phyloP scores from a whole-genome alignment of 1,139 yeast genomes.

The Kluyveromyces marxianus region DNA sequence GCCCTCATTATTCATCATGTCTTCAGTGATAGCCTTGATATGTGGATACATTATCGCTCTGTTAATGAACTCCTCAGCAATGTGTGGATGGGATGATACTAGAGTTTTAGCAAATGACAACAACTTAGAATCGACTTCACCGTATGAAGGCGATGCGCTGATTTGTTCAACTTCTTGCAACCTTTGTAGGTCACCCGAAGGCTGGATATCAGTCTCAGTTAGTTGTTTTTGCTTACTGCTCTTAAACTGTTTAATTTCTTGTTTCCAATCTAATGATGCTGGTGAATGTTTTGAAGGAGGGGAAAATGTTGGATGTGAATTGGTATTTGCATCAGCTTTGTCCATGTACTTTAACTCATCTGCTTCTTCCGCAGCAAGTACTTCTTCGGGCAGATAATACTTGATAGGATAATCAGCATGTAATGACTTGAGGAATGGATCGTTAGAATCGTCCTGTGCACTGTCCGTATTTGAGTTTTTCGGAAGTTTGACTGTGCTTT shows the following conservation, averaged over 20 bases:
- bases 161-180: too few species aligned
- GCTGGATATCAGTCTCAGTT: not conserved
- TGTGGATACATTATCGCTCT: constrained; percentile 29
- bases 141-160: not conserved
- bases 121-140: constrained; percentile 13
- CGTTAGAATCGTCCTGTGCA: not conserved
- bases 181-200: too few species aligned
- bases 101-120: constrained; percentile 27
- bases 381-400: constrained; percentile 18
- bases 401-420: constrained; percentile 21
- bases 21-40: constrained; percentile 28
- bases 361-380: not conserved
- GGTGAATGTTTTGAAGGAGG: not conserved
- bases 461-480: not conserved
- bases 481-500: not conserved
- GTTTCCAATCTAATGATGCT: constrained; percentile 16
- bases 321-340: not conserved
- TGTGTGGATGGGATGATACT: constrained; percentile 29
- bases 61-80: constrained; percentile 29
- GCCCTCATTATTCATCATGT: constrained; percentile 26
- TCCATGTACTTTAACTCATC: not conserved
- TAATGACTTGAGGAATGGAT: constrained; percentile 6
- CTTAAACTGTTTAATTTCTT: constrained; percentile 29
- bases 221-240: constrained; percentile 21
- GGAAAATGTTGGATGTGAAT: not conserved